Conservation (phyloP, 768 basidiomycete genomes). For the Termitomyces sp. region DNA sequence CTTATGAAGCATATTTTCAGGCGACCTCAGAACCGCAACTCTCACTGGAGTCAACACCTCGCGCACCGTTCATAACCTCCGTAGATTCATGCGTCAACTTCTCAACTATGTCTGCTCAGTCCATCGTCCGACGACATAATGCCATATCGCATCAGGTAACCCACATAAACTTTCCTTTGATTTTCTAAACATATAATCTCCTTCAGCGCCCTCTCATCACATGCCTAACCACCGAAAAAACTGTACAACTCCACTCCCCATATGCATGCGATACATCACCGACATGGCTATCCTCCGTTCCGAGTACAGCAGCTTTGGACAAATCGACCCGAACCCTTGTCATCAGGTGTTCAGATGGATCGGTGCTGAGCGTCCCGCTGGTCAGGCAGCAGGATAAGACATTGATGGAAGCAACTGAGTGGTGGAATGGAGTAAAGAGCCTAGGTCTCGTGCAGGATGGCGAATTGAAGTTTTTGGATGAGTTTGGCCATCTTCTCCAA, state of each 20-base stretch:
- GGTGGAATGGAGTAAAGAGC: slow-evolving; percentile 71
- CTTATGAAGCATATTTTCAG: slow-evolving; percentile 27
- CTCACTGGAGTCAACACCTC: slow-evolving; percentile 28
- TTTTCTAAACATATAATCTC: neutral
- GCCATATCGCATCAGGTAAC: slow-evolving; percentile 70
- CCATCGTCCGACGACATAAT: slow-evolving; percentile 51
- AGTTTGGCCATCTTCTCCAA: slow-evolving; percentile 8
- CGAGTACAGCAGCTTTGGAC: slow-evolving; percentile 44
- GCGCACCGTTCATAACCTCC: slow-evolving; percentile 59
- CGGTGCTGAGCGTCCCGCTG: slow-evolving; percentile 48
- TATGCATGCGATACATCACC: slow-evolving; percentile 14
- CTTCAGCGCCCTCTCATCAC: slow-evolving; percentile 31
- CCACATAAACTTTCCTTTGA: neutral
- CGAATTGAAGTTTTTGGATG: slow-evolving; percentile 15
- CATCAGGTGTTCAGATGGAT: slow-evolving; percentile 51
- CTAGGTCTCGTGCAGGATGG: slow-evolving; percentile 19
- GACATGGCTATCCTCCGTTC: slow-evolving; percentile 15
- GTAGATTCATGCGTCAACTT: slow-evolving; percentile 57
- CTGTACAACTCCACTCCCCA: slow-evolving; percentile 39
- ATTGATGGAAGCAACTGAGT: slow-evolving; percentile 55
- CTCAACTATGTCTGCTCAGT: slow-evolving; percentile 47
- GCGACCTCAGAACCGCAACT: slow-evolving; percentile 47
- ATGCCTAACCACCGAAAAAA: slow-evolving; percentile 27
- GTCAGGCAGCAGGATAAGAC: slow-evolving; percentile 63
- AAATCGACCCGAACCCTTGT: slow-evolving; percentile 35